Conservation (phyloP, 495 filamentous ascomycete species). For the Aspergillus campestris region DNA sequence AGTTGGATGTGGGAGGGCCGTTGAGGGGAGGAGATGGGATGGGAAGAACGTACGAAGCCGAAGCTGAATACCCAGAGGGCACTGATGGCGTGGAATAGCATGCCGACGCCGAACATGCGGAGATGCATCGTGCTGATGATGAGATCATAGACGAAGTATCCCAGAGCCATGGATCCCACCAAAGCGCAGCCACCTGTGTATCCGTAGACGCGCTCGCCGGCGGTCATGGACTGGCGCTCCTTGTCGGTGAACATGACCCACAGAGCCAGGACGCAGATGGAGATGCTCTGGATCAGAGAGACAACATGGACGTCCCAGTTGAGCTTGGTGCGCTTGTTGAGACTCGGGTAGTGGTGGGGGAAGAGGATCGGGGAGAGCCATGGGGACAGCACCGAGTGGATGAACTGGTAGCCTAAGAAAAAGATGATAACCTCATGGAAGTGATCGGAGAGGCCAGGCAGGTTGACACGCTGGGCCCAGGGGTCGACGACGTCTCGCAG, state of each 20-base stretch:
- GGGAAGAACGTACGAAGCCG: slow-evolving; percentile 69
- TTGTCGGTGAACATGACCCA: slow-evolving; percentile 77
- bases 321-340: slow-evolving; percentile 59
- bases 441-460: slow-evolving; percentile 73
- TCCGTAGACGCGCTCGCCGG: slow-evolving; percentile 74
- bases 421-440: slow-evolving; percentile 79
- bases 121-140: slow-evolving; percentile 62
- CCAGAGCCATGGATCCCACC: slow-evolving; percentile 74
- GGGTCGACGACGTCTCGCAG: slow-evolving; percentile 33
- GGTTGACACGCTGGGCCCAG: slow-evolving; percentile 40
- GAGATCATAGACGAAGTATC: slow-evolving; percentile 97
- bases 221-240: slow-evolving; percentile 64
- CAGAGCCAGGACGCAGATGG: slow-evolving; percentile 71
- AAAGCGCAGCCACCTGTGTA: slow-evolving; percentile 79
- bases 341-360: slow-evolving; percentile 58
- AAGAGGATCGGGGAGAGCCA: slow-evolving; percentile 58
- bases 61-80: slow-evolving; percentile 81
- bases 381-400: slow-evolving; percentile 68
- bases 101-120: slow-evolving; percentile 75
- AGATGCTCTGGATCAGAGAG: slow-evolving; percentile 71
- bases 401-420: slow-evolving; percentile 66
- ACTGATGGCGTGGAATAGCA: slow-evolving; percentile 81
- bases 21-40: neutral
- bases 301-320: slow-evolving; percentile 99
- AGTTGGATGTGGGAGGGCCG: neutral